These are phyloP conservation scores for Gilbertella persicaria DNA, from an alignment of 371 early-diverging fungal species.

Conservation along the genomic window DNA sequence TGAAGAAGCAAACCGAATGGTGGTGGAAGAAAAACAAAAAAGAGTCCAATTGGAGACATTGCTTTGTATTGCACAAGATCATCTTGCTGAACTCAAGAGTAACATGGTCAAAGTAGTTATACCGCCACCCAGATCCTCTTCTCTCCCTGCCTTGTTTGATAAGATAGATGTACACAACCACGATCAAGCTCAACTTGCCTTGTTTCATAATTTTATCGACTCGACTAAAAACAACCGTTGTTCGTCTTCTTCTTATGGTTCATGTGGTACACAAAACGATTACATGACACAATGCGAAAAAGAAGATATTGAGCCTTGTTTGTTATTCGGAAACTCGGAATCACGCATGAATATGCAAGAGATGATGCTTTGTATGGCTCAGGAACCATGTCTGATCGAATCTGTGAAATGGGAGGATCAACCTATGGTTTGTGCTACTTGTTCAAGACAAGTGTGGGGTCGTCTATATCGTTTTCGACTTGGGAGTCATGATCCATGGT, in stretches of 20 bases:
- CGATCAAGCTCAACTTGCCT: background rate
- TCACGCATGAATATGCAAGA: constrained; percentile 11
- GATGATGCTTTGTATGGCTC: constrained; percentile 10
- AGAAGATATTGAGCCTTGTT: constrained; percentile 23
- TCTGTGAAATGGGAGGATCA: too few species aligned
- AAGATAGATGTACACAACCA: background rate
- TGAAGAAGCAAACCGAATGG: constrained; percentile 38
- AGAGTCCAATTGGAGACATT: constrained; percentile 4
- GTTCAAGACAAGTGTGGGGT: constrained; percentile 1
- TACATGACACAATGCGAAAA: constrained; percentile 13
- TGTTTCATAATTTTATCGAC: background rate
- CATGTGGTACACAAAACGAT: background rate
- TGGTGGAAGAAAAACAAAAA: constrained; percentile 21
- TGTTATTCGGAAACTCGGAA: constrained; percentile 10
- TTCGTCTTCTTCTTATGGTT: background rate
- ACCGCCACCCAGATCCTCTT: background rate
- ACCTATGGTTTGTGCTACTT: constrained; percentile 5
- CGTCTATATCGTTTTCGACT: constrained; percentile 19
- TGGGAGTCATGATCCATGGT: constrained; percentile 22
- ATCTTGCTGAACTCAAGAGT: constrained; percentile 3
- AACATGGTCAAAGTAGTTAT: constrained; percentile 1
- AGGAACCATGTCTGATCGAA: constrained; percentile 20
- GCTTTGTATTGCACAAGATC: constrained; percentile 23
- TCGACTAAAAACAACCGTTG: background rate
- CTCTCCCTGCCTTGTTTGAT: background rate